Conservation (phyloP, 306 rosid species). For the Dalbergia cochinchinensis region DNA sequence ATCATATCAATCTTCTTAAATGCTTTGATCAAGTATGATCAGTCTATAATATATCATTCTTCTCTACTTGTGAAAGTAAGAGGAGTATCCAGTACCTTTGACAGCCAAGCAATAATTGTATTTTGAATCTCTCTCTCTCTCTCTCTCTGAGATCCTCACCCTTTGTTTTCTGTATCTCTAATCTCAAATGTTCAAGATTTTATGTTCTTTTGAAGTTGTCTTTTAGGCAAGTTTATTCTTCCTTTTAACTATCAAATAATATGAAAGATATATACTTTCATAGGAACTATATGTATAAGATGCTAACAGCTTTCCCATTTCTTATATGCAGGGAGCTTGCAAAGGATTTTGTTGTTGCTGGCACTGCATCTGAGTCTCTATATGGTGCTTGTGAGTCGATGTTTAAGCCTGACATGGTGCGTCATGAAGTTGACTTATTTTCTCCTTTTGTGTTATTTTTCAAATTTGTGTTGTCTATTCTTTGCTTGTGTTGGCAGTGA, state of each 20-base stretch:
- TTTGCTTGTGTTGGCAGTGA: slow-evolving; percentile 9
- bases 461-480: not conserved
- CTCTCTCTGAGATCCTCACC: not conserved
- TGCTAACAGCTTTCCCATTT: slow-evolving; percentile 13
- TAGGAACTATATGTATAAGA: slow-evolving; percentile 3
- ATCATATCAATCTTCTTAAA: not conserved
- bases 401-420: slow-evolving; percentile 97
- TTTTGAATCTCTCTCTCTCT: not conserved
- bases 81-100: not conserved
- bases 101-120: not conserved
- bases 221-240: slow-evolving; percentile 25
- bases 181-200: slow-evolving; percentile 18
- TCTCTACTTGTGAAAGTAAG: not conserved
- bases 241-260: slow-evolving; percentile 31
- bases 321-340: slow-evolving; percentile 86
- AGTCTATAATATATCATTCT: not conserved
- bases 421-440: slow-evolving; percentile 43
- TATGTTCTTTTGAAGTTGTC: slow-evolving; percentile 22
- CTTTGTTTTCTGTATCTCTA: slow-evolving; percentile 11
- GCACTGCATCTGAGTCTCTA: slow-evolving; percentile 94
- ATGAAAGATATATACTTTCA: not conserved
- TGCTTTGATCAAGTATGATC: not conserved
- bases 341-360: slow-evolving; percentile 97
- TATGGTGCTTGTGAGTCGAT: slow-evolving; percentile 99
- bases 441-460: slow-evolving; percentile 30